phyloP scores from a whole-genome alignment of 257 asterid genomes.

The Nicotiana sylvestris region DNA sequence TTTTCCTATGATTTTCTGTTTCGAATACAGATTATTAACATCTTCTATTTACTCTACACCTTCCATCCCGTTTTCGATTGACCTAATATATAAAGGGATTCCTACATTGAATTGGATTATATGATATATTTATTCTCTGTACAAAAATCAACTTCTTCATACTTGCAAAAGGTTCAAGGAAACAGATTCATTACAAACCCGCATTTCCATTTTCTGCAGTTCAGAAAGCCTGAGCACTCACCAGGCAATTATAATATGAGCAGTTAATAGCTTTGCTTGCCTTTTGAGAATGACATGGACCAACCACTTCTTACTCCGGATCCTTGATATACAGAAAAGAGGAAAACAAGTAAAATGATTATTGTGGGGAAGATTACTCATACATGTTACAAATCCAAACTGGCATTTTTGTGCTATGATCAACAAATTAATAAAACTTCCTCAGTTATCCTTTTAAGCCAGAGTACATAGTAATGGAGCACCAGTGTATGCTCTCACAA shows the following conservation, averaged over 20 bases:
- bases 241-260: background rate
- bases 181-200: too few relatives aligned
- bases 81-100: too few relatives aligned
- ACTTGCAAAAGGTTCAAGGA: too few relatives aligned
- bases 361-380: background rate
- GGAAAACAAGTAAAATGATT: background rate
- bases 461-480: background rate
- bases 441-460: background rate
- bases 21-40: too few relatives aligned
- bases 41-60: too few relatives aligned
- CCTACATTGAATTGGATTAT: too few relatives aligned
- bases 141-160: too few relatives aligned
- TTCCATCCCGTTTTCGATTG: too few relatives aligned
- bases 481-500: background rate
- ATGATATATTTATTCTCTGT: too few relatives aligned
- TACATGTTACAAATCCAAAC: background rate
- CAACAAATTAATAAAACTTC: background rate
- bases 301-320: too few relatives aligned
- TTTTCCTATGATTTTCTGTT: too few relatives aligned
- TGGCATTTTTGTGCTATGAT: background rate
- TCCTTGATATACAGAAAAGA: background rate
- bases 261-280: background rate
- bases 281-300: background rate
- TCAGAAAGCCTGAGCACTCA: background rate
- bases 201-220: too few relatives aligned